Conservation (phyloP, 1,139 yeast species). For the Kodamaea sp. region DNA sequence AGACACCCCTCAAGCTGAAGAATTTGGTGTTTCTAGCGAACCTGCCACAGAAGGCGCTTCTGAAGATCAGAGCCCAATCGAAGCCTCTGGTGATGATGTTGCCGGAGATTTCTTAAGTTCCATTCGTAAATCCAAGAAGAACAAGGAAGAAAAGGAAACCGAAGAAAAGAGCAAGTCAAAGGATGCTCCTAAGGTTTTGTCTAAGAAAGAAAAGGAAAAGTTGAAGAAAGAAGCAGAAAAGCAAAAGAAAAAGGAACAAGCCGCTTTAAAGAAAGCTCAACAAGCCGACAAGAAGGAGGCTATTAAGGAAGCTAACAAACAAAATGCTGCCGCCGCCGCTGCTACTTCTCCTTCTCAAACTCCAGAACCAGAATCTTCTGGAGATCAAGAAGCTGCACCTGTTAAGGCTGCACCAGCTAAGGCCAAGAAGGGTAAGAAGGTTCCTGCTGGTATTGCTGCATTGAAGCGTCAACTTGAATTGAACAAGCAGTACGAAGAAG, state of each 20-base stretch:
- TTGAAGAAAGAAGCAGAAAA: constrained; percentile 97
- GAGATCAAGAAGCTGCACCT: constrained; percentile 20
- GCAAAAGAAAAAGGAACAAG: constrained; percentile 86
- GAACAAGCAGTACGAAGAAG: constrained; percentile 79
- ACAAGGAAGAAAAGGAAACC: constrained; percentile 59
- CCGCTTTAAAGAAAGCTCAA: constrained; percentile 73
- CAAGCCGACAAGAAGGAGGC: constrained; percentile 63
- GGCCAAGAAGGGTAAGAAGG: constrained; percentile 62
- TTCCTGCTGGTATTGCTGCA: constrained; percentile 77
- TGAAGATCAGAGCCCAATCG: constrained; percentile 17
- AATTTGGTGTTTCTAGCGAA: constrained; percentile 37
- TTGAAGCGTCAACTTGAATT: constrained; percentile 82
- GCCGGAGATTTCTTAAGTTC: constrained; percentile 77
- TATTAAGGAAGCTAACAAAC: constrained; percentile 60
- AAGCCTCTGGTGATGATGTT: constrained; percentile 29
- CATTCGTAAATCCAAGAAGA: constrained; percentile 72
- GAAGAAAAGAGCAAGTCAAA: constrained; percentile 45
- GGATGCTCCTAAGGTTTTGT: constrained; percentile 71
- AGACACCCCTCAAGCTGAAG: constrained; percentile 56
- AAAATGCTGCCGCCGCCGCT: constrained; percentile 46
- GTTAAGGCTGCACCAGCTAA: constrained; percentile 31
- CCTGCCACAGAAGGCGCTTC: constrained; percentile 22
- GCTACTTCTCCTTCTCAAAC: constrained; percentile 30
- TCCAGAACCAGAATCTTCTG: constrained; percentile 22
- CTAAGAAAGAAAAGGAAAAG: constrained; percentile 95